Evolutionary conservation across 441 rosid species (phyloP), one percentile per base, ranked within the genome.

Genomic region (Gossypium trilobum): DNA sequence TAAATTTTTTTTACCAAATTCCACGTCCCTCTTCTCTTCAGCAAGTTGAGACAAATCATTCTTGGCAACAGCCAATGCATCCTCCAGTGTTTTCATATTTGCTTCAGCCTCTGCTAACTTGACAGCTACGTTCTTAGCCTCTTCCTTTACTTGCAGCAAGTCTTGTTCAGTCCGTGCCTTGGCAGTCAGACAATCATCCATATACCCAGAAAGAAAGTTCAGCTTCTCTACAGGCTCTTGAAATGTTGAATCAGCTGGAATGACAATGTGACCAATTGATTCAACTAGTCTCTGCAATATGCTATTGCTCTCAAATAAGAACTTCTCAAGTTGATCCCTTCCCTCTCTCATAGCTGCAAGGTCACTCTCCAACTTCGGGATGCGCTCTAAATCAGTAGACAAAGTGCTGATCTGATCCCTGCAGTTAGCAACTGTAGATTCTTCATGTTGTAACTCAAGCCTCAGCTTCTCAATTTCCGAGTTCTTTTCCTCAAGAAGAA

Each of bases 221-320:
- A 91, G 82, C 84, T 90, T 91, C 77, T 83, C 87, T 4, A 83
- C 68, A 42, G 93, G 89, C 70, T 89, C 89, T 68, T 79, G 78
- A 81, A 80, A 83, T 70, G 46, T 75, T 62, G 73, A 76, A 75
- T 85, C 85, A 68, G 74, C 78, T 51, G 96, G 92, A 80, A 86
- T 72, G 70, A 69, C 71, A 56, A 91, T 75, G 31, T 36, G 69
- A 55, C 88, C 95, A 78, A 86, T 64, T 0, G 89, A 75, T 74
- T 82, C 86, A 27, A 86, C 75, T 33, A 90, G 79, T 64, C 80
- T 83, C 65, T 84, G 90, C 77, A 88, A 74, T 79, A 85, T 71
- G 71, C 69, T 77, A 74, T 87, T 87, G 80, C 86, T 90, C 74
- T 91, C 85, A 52, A 79, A 77, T 59, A 89, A 81, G 44, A 88